Evolutionary conservation across 176 grass and related monocot species (phyloP).

Genomic region (Paspalum vaginatum): DNA sequence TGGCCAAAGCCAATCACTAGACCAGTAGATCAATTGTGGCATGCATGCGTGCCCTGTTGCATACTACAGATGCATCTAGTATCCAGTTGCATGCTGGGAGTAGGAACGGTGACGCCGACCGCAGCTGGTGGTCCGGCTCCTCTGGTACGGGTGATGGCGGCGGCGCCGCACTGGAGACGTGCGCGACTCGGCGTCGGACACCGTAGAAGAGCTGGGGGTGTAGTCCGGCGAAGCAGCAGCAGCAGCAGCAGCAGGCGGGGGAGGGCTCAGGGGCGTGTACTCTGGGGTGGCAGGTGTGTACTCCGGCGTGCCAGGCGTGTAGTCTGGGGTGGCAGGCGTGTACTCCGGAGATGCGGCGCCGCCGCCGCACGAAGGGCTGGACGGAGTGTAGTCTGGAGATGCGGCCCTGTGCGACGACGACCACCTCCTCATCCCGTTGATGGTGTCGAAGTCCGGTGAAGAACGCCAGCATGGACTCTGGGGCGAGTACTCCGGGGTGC

Average conservation of each 20-base stretch:
- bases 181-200: neutral
- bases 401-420: no score
- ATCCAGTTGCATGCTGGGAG: neutral
- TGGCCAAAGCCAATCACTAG: no score
- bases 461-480: neutral
- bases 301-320: neutral
- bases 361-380: no score
- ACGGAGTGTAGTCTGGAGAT: neutral
- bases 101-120: neutral
- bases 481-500: neutral
- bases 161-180: neutral
- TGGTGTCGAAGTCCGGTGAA: neutral
- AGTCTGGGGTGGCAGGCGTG: neutral
- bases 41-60: neutral
- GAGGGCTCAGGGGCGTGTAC: neutral
- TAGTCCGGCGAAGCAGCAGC: slow-evolving; percentile 2
- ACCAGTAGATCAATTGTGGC: neutral
- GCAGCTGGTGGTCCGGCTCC: neutral
- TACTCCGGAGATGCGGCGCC: neutral
- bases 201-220: neutral
- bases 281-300: neutral
- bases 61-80: neutral
- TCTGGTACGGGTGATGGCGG: neutral
- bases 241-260: neutral
- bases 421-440: neutral